These are phyloP conservation scores for Gymnopus androsaceus DNA, from an alignment of 1,284 basidiomycete genomes.

Conservation along the genomic window DNA sequence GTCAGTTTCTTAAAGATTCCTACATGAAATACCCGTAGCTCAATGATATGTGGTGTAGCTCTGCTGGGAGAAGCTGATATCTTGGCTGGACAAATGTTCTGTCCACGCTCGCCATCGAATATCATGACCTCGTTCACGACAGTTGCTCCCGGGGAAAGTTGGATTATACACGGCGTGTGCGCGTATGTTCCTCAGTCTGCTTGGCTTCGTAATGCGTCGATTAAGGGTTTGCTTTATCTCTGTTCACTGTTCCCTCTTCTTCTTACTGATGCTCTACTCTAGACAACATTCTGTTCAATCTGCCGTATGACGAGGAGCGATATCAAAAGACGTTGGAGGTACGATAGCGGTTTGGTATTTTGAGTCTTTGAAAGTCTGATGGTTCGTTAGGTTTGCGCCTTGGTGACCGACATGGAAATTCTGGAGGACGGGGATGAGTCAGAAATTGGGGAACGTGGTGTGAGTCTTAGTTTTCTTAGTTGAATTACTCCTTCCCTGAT, in stretches of 20 bases:
- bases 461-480: slow-evolving; percentile 33
- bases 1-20: slow-evolving; percentile 41
- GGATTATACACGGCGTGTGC: slow-evolving; percentile 77
- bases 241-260: background rate
- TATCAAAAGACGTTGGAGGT: slow-evolving; percentile 78
- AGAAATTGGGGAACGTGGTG: slow-evolving; percentile 86
- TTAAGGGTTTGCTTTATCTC: slow-evolving; percentile 68
- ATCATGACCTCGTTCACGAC: slow-evolving; percentile 62
- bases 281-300: slow-evolving; percentile 92
- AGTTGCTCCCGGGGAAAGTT: slow-evolving; percentile 55
- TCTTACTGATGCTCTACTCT: background rate
- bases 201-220: slow-evolving; percentile 91
- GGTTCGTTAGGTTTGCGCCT: slow-evolving; percentile 39
- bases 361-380: background rate
- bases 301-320: slow-evolving; percentile 77
- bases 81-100: slow-evolving; percentile 75
- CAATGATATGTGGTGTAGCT: slow-evolving; percentile 42
- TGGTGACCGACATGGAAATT: slow-evolving; percentile 81
- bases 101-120: slow-evolving; percentile 84
- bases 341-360: background rate
- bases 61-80: slow-evolving; percentile 92
- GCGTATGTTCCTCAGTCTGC: slow-evolving; percentile 93
- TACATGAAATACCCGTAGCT: too few species aligned
- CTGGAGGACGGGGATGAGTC: slow-evolving; percentile 94
- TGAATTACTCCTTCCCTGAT: background rate